A percentile compares a stretch with the other conserved stretches of the same genome.
Conservation (phyloP, 306 rosid species). For the Vigna unguiculata region DNA sequence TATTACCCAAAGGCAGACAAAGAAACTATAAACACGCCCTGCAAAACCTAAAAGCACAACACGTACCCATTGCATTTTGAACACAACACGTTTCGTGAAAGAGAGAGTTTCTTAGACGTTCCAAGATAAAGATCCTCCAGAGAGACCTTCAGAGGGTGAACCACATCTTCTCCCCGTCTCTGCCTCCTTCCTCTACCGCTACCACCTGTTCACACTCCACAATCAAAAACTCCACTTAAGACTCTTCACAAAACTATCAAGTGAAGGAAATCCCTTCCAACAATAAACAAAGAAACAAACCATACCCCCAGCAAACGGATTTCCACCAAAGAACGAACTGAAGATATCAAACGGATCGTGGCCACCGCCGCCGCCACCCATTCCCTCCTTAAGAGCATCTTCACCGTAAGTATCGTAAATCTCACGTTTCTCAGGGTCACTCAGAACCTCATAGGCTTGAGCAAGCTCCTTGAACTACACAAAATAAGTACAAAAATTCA, state of each 20-base stretch:
- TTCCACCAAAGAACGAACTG: slow-evolving; percentile 75
- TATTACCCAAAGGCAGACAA: background rate
- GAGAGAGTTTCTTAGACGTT: slow-evolving; percentile 78
- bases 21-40: background rate
- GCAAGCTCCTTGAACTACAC: slow-evolving; percentile 85
- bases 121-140: slow-evolving; percentile 83
- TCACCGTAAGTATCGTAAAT: slow-evolving; percentile 90
- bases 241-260: background rate
- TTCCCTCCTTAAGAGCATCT: slow-evolving; percentile 91
- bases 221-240: background rate
- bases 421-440: slow-evolving; percentile 90
- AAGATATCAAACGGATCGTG: slow-evolving; percentile 90
- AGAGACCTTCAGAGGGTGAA: slow-evolving; percentile 80
- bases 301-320: slow-evolving; percentile 43
- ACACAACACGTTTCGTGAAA: slow-evolving; percentile 74
- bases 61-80: slow-evolving; percentile 86
- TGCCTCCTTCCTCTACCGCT: slow-evolving; percentile 79
- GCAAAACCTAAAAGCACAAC: background rate
- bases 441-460: slow-evolving; percentile 86
- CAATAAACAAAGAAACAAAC: background rate
- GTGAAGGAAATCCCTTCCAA: background rate
- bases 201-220: slow-evolving; percentile 55
- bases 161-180: slow-evolving; percentile 83
- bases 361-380: slow-evolving; percentile 70
- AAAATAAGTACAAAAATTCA: background rate